Base-by-base conservation (phyloP, 768 basidiomycete genomes). In the Hericium rajendrae region DNA sequence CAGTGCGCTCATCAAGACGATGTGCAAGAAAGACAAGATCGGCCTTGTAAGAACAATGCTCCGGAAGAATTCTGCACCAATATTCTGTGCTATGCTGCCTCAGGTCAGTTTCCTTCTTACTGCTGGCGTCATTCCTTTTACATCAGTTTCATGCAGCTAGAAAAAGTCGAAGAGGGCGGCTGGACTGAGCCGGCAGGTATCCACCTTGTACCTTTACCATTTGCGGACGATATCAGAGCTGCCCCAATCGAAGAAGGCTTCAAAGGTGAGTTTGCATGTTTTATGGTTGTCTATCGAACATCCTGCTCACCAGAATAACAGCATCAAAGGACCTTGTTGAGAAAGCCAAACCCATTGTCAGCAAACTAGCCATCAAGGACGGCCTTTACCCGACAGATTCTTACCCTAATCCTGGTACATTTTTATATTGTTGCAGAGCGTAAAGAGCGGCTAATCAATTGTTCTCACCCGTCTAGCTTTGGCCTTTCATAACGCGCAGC, bases 171-270 rank as follows among this genome's bases (percentile, higher is more conserved):
- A 64, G 82, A 84, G 37, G 79, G 77, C 10, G 91, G 89, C 6
- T 88, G 83, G 76, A 83, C 81, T 53, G 85, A 88, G 43, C 91
- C 97, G 38, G 83, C 90, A 1, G 97, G 97, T 5, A 88, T 98
- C 65, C 94, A 98, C 69, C 75, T 98, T 53, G 86, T 97, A 57
- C 87, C 88, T 15, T 69, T 97, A n/a, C 94, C 95, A 0, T 99
- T 89, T 68, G 88, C 90, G 4, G 97, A 99, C 67, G 97, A 99
- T 64, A 87, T 98, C 51, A 83, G 97, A 51, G 76, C 78, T 18
- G 88, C 88, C 6, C 85, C 88, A 2, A 70, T 93, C 11, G 80
- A 84, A 18, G 76, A 81, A 55, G 84, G 77, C 6, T 74, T 78
- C 62, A 77, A 78, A 76, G 86, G 92, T 84, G 70, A 28, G 70